Evolutionary conservation across 495 filamentous ascomycete genomes (phyloP), one percentile per base, ranked within the genome.

Genomic region (Xylaria castorea): DNA sequence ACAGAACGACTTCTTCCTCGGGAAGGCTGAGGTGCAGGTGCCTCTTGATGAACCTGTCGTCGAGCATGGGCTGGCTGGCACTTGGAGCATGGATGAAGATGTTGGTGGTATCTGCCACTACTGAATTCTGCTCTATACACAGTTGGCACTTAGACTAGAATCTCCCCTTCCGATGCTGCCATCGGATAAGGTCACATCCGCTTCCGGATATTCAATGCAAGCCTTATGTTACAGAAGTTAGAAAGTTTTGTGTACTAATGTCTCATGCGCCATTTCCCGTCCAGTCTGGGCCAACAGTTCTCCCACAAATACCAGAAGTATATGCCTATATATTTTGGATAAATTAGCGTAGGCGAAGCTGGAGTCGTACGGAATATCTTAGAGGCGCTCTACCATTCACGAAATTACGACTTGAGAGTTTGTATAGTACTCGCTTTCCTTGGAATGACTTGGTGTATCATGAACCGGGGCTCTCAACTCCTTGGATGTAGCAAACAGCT

Each of bases 61-160:
- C 6, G 89, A 93, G 78, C 88, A 92, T 20, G 95, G 95, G 7
- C 83, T 97, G 68, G 93, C 93, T 4, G 94, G 93, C 3, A 92
- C 90, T 3, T 98, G 95, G 95, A 89, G 87, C 3, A 90, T 95
- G 68, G 92, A 94, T 76, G 94, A 97, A 62, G 84, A 85, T 58
- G 83, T 83, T 3, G 93, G 90, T 50, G 93, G 92, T 46, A 85
- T 87, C 53, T 87, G 85, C 75, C 80, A 83, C 46, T 86, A 87
- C 40, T 87, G 25, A 65, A 14, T 22, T 48, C n/a, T 66, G 46
- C 25, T 38, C 14, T 27, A 16, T 53, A 38, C 22, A n/a, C 20
- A 32, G 16, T 62, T 44, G 14, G 38, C 38, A 4, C 22, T 27
- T 53, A 32, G 30, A 46, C 5, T 44, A 22, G 40, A 30, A 42